These are phyloP conservation scores for Phialophora verrucosa DNA, from an alignment of 2,329 filamentous ascomycete genomes.

Conservation along the genomic window DNA sequence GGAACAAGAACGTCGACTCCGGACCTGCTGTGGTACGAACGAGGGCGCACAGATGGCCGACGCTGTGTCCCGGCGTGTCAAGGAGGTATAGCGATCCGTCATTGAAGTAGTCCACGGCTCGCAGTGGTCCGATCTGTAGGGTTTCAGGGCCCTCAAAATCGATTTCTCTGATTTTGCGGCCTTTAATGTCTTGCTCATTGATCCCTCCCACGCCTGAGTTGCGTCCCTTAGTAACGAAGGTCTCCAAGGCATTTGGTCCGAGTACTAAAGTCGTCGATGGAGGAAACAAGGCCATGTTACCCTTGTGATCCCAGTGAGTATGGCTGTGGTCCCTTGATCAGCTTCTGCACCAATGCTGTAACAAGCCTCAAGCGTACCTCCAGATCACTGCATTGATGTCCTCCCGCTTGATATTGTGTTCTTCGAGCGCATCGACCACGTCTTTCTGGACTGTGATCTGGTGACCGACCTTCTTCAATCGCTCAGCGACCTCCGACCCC, in stretches of 20 bases:
- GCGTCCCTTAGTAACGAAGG: neutral
- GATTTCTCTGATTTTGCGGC: too few relatives aligned
- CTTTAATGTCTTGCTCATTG: too few relatives aligned
- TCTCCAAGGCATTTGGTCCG: neutral
- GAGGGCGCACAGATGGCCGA: constrained; percentile 57
- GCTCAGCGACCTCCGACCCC: neutral
- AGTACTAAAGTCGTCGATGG: neutral
- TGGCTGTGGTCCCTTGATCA: neutral
- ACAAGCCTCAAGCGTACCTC: neutral
- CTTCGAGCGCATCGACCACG: neutral
- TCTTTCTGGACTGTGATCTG: neutral
- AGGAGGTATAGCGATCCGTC: constrained; percentile 51
- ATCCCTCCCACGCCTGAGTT: neutral
- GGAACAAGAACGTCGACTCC: constrained; percentile 53
- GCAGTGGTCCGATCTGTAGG: constrained; percentile 49
- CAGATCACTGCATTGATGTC: constrained; percentile 3
- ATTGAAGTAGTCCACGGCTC: constrained; percentile 48
- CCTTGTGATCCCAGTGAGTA: constrained; percentile 3
- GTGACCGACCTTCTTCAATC: neutral
- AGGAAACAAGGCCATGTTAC: neutral
- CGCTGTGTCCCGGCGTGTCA: constrained; percentile 52
- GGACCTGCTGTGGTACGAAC: constrained; percentile 48
- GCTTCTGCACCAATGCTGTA: too few relatives aligned
- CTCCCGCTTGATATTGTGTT: neutral
- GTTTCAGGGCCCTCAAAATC: too few relatives aligned